Conservation (phyloP, 2,329 filamentous ascomycete genomes). For the Neopestalotiopsis clavispora region DNA sequence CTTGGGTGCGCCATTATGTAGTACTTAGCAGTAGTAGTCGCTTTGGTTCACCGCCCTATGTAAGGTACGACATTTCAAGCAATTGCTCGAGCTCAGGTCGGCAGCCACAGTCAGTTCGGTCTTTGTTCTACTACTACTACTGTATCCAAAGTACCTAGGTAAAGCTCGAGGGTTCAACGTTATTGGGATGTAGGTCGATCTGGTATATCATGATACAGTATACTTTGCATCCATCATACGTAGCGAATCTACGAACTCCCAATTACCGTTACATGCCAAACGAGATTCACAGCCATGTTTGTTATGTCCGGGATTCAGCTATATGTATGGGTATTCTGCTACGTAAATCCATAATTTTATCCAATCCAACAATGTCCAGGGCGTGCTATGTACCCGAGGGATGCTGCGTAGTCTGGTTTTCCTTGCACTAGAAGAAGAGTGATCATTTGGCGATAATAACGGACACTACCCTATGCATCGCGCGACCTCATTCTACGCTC, state of each 20-base stretch:
- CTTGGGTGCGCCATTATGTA: too few species aligned
- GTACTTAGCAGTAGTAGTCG: too few species aligned
- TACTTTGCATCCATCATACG: background rate
- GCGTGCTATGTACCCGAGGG: background rate
- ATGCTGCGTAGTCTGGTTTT: background rate
- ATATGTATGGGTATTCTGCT: background rate
- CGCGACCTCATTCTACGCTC: background rate
- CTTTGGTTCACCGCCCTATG: too few species aligned
- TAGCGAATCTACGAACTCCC: background rate
- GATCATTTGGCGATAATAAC: background rate
- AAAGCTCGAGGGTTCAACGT: too few species aligned
- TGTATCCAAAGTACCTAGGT: too few species aligned
- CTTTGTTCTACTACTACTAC: too few species aligned
- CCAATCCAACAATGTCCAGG: background rate
- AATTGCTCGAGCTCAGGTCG: too few species aligned
- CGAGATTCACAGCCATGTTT: background rate
- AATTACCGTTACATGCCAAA: conserved; percentile 1
- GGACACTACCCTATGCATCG: background rate
- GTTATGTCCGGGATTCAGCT: background rate
- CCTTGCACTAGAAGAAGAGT: background rate
- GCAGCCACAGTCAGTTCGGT: too few species aligned
- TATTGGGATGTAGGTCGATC: too few species aligned
- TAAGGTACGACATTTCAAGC: too few species aligned
- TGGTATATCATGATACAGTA: too few species aligned
- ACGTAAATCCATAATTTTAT: background rate